These are phyloP conservation scores for Botrytis squamosa DNA, from an alignment of 2,329 filamentous ascomycete species.

Conservation along the genomic window DNA sequence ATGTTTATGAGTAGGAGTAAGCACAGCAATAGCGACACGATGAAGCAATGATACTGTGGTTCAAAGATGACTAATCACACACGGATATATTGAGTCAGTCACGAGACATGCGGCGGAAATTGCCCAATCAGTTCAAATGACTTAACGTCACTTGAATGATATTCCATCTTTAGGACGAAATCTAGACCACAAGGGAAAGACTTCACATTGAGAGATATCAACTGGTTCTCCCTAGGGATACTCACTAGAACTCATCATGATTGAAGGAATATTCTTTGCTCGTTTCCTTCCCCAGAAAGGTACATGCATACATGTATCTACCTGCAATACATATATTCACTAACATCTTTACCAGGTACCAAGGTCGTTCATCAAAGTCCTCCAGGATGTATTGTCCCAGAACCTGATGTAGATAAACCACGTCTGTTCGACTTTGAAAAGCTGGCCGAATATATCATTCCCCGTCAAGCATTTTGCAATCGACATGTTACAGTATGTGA, in stretches of 20 bases:
- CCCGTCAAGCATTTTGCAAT: conserved; percentile 92
- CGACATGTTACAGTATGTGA: conserved; percentile 80
- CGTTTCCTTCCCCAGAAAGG: conserved; percentile 66
- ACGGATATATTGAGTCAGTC: neutral
- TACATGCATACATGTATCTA: conserved; percentile 36
- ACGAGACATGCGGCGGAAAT: neutral
- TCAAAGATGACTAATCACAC: neutral
- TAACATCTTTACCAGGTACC: conserved; percentile 47
- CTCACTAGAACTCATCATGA: conserved; percentile 49
- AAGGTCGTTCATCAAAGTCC: conserved; percentile 63
- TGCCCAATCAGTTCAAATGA: neutral
- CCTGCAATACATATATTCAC: neutral
- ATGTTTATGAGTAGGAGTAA: neutral
- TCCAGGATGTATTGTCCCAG: conserved; percentile 59
- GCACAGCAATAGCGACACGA: neutral
- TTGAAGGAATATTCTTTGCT: conserved; percentile 70
- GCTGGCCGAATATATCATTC: conserved; percentile 90
- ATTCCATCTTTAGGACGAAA: neutral
- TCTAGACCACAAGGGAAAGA: neutral
- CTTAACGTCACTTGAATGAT: neutral
- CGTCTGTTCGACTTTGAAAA: conserved; percentile 83
- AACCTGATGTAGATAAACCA: conserved; percentile 48
- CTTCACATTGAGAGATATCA: neutral
- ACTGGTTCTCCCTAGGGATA: neutral
- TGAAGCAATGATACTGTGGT: neutral